Conservation (phyloP, 164 flowering plant species). For the Dillenia suffruticosa region DNA sequence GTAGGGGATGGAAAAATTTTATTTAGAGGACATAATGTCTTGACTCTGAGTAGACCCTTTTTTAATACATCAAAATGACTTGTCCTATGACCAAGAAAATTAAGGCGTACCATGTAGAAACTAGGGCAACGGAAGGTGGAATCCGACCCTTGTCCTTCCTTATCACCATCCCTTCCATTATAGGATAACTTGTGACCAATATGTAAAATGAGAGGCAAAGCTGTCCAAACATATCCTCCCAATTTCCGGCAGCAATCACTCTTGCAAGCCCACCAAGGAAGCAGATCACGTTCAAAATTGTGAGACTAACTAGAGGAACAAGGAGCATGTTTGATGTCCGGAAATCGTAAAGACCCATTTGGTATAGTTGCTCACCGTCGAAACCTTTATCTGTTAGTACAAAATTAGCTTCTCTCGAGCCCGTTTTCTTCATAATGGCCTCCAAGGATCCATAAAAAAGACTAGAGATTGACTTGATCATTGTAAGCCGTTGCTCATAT, state of each 20-base stretch:
- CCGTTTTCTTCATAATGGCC: constrained; percentile 14
- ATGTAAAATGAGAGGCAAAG: constrained; percentile 14
- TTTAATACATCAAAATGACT: neutral
- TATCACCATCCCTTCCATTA: constrained; percentile 24
- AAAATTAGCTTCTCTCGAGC: constrained; percentile 13
- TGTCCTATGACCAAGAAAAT: constrained; percentile 10
- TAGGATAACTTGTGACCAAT: constrained; percentile 13
- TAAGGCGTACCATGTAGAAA: constrained; percentile 4
- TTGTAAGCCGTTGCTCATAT: constrained; percentile 28
- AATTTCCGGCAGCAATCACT: constrained; percentile 5
- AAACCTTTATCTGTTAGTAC: constrained; percentile 15
- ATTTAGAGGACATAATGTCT: too few relatives aligned
- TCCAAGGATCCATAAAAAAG: constrained; percentile 19
- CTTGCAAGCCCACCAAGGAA: constrained; percentile 12
- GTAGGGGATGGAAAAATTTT: too few relatives aligned
- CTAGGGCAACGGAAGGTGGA: neutral
- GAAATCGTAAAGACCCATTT: constrained; percentile 21
- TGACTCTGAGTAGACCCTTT: too few relatives aligned
- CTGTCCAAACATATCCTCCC: constrained; percentile 21
- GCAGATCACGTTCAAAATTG: constrained; percentile 12
- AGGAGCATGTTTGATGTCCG: constrained; percentile 8
- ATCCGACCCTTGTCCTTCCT: constrained; percentile 13
- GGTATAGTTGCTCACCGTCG: constrained; percentile 12
- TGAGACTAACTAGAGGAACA: constrained; percentile 6
- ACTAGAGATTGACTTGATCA: constrained; percentile 19